phyloP scores from a whole-genome alignment of 129 eudicot genomes.

The Tanacetum coccineum region DNA sequence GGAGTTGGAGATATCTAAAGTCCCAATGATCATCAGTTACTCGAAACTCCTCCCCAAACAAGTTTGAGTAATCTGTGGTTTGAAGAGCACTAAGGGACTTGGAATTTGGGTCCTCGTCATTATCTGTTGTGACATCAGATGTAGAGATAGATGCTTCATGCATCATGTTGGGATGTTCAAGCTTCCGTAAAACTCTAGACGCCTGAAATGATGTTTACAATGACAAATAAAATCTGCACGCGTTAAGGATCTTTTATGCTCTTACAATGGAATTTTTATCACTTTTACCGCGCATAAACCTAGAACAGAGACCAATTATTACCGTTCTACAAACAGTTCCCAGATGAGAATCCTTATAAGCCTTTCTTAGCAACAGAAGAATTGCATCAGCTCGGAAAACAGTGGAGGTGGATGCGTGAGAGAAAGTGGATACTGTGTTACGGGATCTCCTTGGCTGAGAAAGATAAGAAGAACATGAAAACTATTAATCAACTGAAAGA shows the following conservation, averaged over 20 bases:
- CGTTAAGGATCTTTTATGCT: not conserved
- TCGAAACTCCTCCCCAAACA: conserved; percentile 80
- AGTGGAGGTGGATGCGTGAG: conserved; percentile 51
- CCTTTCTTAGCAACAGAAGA: conserved; percentile 71
- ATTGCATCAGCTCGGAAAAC: conserved; percentile 80
- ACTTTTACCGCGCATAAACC: not conserved
- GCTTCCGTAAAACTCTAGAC: conserved; percentile 63
- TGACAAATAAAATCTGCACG: not conserved
- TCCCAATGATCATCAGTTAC: conserved; percentile 60
- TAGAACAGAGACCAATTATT: conserved; percentile 26
- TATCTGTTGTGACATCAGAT: conserved; percentile 31
- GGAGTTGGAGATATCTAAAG: conserved; percentile 48
- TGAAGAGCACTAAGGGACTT: conserved; percentile 38
- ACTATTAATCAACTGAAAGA: conserved; percentile 18
- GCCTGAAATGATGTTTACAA: conserved; percentile 43
- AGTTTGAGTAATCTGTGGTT: conserved; percentile 58
- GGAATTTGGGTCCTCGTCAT: conserved; percentile 42
- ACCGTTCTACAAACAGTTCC: conserved; percentile 85
- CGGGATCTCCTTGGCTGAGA: conserved; percentile 86
- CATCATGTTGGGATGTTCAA: conserved; percentile 37
- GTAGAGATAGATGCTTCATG: conserved; percentile 44
- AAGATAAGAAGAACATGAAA: conserved; percentile 21
- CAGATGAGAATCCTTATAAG: conserved; percentile 66
- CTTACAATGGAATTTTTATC: not conserved
- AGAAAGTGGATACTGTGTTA: conserved; percentile 31